Conservation (phyloP, 2,329 filamentous ascomycete genomes). For the Aspergillus quadrilineatus region DNA sequence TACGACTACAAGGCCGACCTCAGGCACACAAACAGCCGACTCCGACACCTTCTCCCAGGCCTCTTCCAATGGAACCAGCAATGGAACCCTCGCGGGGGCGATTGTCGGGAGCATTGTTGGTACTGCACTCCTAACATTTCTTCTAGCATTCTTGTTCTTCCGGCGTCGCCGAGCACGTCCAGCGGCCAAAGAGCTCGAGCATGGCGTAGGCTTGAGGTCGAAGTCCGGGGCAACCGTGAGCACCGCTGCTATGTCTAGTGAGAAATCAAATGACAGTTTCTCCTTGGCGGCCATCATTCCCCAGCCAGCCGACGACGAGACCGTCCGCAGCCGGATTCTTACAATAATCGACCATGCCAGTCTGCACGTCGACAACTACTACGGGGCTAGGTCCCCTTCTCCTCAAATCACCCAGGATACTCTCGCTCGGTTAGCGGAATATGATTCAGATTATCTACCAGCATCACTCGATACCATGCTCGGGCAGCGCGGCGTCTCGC, state of each 20-base stretch:
- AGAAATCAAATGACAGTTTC: neutral
- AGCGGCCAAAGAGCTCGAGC: neutral
- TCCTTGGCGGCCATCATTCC: constrained; percentile 22
- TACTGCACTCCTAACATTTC: constrained; percentile 21
- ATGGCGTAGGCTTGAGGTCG: too few relatives aligned
- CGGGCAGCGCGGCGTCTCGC: constrained; percentile 7
- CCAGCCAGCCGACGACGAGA: constrained; percentile 32
- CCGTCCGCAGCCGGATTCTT: constrained; percentile 25
- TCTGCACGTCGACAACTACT: constrained; percentile 41
- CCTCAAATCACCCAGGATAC: constrained; percentile 4
- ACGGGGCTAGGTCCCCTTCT: constrained; percentile 14
- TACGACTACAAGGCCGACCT: neutral
- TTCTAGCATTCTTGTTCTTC: constrained; percentile 24
- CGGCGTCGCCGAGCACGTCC: constrained; percentile 12
- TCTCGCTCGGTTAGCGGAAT: constrained; percentile 12
- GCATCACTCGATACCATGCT: constrained; percentile 20
- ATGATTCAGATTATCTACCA: constrained; percentile 23
- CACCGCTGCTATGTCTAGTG: neutral
- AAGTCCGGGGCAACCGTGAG: neutral
- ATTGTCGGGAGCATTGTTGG: constrained; percentile 27
- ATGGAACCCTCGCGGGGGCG: constrained; percentile 25
- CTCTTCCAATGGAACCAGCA: constrained; percentile 6
- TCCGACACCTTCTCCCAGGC: too few relatives aligned
- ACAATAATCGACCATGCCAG: constrained; percentile 35
- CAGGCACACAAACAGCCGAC: neutral